These are phyloP conservation scores for Pseudoperonospora humuli DNA, from an alignment of 352 stramenopile species.

Conservation along the genomic window DNA sequence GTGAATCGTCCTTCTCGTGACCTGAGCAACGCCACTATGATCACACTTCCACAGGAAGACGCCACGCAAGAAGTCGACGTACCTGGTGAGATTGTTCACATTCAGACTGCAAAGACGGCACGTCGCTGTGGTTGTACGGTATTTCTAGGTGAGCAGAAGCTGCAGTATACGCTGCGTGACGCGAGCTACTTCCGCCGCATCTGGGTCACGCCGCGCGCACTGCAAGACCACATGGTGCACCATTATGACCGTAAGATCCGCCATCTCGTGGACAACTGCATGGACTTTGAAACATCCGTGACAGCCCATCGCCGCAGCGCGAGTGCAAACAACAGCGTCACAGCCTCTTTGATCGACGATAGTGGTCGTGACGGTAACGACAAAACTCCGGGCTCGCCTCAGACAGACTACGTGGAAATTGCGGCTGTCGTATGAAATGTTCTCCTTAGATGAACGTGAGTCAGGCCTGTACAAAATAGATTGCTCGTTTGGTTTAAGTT, in stretches of 20 bases:
- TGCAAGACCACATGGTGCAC: conserved; percentile 76
- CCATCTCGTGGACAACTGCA: conserved; percentile 44
- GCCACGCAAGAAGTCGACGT: conserved; percentile 56
- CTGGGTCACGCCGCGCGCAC: conserved; percentile 44
- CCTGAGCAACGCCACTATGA: conserved; percentile 31
- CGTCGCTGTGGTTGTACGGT: conserved; percentile 58
- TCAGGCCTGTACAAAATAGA: conserved; percentile 17
- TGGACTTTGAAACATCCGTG: conserved; percentile 36
- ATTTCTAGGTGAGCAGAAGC: conserved; percentile 53
- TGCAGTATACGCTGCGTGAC: conserved; percentile 64
- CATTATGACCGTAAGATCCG: conserved; percentile 74
- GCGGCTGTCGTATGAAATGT: conserved; percentile 25
- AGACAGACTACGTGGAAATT: conserved; percentile 29
- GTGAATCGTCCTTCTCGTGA: conserved; percentile 27
- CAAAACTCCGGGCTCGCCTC: conserved; percentile 12
- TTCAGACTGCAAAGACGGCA: conserved; percentile 44
- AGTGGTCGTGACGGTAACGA: conserved; percentile 2
- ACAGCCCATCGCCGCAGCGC: conserved; percentile 21
- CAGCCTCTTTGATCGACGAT: conserved; percentile 27
- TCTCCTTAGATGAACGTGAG: background rate
- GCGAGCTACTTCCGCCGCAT: conserved; percentile 65
- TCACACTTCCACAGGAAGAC: conserved; percentile 34
- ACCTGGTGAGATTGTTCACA: conserved; percentile 63
- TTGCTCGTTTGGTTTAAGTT: too few species aligned
- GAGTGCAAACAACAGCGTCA: conserved; percentile 5